Evolutionary conservation across 768 basidiomycete genomes (phyloP).

Genomic region (Trametes villosa): DNA sequence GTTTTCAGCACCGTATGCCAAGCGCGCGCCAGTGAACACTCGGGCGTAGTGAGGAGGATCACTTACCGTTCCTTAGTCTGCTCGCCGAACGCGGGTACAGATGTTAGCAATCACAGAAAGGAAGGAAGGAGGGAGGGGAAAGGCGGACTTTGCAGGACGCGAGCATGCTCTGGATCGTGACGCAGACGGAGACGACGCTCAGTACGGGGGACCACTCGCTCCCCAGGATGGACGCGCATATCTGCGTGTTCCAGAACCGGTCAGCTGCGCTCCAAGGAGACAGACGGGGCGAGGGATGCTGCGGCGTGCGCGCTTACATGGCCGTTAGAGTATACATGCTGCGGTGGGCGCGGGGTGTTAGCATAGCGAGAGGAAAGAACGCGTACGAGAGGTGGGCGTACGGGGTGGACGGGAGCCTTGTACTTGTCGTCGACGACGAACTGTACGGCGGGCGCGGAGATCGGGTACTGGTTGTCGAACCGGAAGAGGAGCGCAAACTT

Average conservation of each 20-base stretch:
- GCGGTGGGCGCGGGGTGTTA: constrained; percentile 21
- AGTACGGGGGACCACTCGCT: constrained; percentile 91
- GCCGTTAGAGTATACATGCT: constrained; percentile 90
- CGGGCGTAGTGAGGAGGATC: neutral
- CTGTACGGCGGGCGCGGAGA: constrained; percentile 85
- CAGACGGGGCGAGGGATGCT: neutral
- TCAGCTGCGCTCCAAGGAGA: neutral
- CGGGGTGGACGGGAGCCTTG: constrained; percentile 79
- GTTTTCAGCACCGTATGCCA: neutral
- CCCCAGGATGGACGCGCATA: constrained; percentile 89
- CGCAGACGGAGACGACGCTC: constrained; percentile 78
- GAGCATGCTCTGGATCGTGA: constrained; percentile 91
- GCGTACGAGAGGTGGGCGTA: constrained; percentile 42
- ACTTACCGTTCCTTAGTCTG: constrained; percentile 69
- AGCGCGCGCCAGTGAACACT: neutral
- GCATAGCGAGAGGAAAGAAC: neutral
- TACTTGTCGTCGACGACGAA: constrained; percentile 71
- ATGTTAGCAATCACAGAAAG: neutral
- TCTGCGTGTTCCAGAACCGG: constrained; percentile 46
- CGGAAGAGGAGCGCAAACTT: constrained; percentile 79
- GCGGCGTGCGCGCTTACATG: constrained; percentile 52
- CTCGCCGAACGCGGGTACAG: neutral
- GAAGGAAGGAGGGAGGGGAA: neutral
- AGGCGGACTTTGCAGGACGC: constrained; percentile 81
- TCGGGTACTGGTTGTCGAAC: constrained; percentile 83